A percentile compares a stretch with the other conserved stretches of the same genome.
These are phyloP conservation scores for Leccinum longicurvipes DNA, from an alignment of 768 basidiomycete genomes.

Conservation along the genomic window DNA sequence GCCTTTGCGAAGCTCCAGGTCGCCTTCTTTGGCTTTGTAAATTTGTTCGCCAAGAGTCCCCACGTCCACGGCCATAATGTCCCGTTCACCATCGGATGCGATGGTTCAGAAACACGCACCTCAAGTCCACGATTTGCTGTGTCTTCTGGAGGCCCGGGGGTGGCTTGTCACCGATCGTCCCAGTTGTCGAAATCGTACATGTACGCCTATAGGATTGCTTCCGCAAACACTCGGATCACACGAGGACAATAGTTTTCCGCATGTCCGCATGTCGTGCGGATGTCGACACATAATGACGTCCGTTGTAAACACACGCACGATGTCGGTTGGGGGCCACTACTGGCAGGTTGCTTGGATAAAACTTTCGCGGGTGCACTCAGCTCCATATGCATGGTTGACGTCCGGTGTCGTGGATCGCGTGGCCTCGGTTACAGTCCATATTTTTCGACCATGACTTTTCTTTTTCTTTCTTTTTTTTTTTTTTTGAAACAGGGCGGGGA, in stretches of 20 bases:
- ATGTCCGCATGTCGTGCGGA: not conserved
- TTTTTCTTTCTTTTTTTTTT: not conserved
- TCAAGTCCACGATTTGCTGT: not conserved
- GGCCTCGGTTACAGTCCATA: not conserved
- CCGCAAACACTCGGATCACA: not conserved
- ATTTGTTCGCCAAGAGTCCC: not conserved
- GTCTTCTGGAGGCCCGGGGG: not conserved
- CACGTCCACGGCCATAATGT: not conserved
- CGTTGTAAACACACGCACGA: not conserved
- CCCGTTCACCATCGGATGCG: not conserved
- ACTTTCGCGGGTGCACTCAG: constrained; percentile 23
- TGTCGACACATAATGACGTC: not conserved
- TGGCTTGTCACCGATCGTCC: not conserved
- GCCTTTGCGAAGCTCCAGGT: not conserved
- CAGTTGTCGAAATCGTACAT: not conserved
- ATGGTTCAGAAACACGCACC: not conserved
- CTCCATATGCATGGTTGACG: constrained; percentile 10
- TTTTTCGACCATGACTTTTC: not conserved
- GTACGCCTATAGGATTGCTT: not conserved
- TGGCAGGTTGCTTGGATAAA: constrained; percentile 3
- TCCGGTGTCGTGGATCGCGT: constrained; percentile 19
- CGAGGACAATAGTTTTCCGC: not conserved
- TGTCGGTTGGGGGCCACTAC: not conserved
- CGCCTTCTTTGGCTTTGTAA: not conserved
- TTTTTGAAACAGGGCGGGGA: constrained; percentile 24